Evolutionary conservation across 176 grass and related monocot genomes (phyloP), one percentile per base, ranked within the genome.

Genomic region (Themeda triandra): DNA sequence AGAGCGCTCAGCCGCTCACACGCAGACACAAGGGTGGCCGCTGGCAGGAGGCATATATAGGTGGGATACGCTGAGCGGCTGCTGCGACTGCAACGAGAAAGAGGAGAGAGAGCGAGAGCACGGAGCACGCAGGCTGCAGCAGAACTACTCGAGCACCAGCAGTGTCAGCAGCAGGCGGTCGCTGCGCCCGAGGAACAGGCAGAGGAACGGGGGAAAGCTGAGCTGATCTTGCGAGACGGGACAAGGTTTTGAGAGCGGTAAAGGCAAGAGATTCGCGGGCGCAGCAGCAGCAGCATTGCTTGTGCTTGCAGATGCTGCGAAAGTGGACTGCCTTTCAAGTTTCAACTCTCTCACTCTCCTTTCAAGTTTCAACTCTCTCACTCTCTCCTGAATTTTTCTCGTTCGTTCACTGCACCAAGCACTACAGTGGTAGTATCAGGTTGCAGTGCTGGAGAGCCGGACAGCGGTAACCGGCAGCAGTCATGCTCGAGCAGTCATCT

Each of bases 21-120:
- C 28, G 28, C 42, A 44, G 36, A 42, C 68, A 24, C 48, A 4
- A 19, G 45, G 45, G 45, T 17, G 45, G 48, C 2, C 2, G 19
- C 51, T 54, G 51, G 59, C 53, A 58, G 65, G 12, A 24, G 69
- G 63, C 49, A 90, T 86, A 86, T 86, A 86, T 83, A 73, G 71
- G 27, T 30, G 13, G 30, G 53, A 17, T 49, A 5, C 4, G n/a
- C 4, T 13, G 75, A 32, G 29, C 23, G 41, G 78, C 53, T 54
- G 66, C 80, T 72, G 41, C 72, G 11, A 67, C 51, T 53, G 46
- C 46, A 53, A 8, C 0, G 74, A 24, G 23, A 13, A 21, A 18
- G 13, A 29, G 35, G 27, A 56, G 62, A 42, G 71, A 25, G 53
- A n/a, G n/a, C n/a, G n/a, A n/a, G n/a, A 39, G 10, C 36, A 42